Evolutionary conservation across 2,329 filamentous ascomycete genomes (phyloP).

Genomic region (Penicillium sp.): DNA sequence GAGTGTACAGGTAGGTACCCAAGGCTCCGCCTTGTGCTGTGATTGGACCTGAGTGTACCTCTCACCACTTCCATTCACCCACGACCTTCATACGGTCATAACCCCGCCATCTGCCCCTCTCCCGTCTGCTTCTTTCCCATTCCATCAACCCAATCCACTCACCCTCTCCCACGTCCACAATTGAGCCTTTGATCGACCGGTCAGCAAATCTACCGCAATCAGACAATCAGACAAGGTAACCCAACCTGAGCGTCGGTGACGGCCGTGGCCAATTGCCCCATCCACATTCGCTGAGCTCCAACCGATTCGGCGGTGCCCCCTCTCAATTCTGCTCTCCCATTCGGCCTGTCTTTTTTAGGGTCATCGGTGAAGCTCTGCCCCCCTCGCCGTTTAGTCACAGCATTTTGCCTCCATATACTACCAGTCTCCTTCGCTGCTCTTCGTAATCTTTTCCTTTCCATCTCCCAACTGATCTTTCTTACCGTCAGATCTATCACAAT

Average conservation of each 20-base stretch:
- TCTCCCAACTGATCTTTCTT: conserved; percentile 20
- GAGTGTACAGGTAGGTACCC: no score
- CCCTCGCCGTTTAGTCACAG: conserved; percentile 29
- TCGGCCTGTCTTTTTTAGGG: conserved; percentile 32
- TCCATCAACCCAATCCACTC: background rate
- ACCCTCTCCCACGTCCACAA: background rate
- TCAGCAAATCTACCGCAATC: conserved; percentile 2
- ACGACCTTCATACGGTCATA: conserved; percentile 9
- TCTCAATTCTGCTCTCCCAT: conserved; percentile 9
- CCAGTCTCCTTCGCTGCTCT: conserved; percentile 5
- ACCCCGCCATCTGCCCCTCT: conserved; percentile 17
- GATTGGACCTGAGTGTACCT: no score
- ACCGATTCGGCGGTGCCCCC: conserved; percentile 15
- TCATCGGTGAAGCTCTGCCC: conserved; percentile 34
- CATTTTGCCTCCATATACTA: conserved; percentile 17
- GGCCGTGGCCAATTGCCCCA: conserved; percentile 15
- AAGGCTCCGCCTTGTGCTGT: no score
- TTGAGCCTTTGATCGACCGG: background rate
- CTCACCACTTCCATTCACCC: background rate
- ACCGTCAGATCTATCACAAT: conserved; percentile 19
- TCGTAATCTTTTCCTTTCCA: conserved; percentile 16
- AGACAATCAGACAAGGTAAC: conserved; percentile 1
- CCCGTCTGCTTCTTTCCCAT: conserved; percentile 2
- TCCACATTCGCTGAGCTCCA: conserved; percentile 12
- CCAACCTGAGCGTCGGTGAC: conserved; percentile 14